These are phyloP conservation scores for Suhomyces chickasaworum DNA, from an alignment of 1,139 yeast genomes.

Conservation along the genomic window DNA sequence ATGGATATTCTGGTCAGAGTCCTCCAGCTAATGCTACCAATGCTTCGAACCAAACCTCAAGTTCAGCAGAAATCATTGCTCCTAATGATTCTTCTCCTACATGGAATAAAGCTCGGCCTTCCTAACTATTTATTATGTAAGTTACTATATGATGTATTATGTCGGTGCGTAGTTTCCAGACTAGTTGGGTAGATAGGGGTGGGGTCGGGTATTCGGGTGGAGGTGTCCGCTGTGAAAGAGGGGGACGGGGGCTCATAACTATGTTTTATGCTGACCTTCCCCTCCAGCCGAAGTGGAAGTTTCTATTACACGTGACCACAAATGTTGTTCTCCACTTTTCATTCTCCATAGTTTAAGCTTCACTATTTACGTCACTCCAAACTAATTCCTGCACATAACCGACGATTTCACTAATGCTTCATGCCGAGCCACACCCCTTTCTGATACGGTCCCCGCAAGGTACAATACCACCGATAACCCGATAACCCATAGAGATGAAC, in stretches of 20 bases:
- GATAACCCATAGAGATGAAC: neutral
- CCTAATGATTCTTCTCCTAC: neutral
- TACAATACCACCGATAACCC: neutral
- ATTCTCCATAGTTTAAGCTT: too few species aligned
- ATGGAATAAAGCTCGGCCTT: slow-evolving; percentile 6
- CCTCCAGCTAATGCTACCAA: neutral
- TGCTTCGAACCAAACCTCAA: neutral
- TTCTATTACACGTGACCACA: too few species aligned
- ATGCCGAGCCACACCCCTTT: slow-evolving; percentile 7
- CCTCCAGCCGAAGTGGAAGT: neutral
- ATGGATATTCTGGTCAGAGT: slow-evolving; percentile 10
- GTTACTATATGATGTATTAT: slow-evolving; percentile 1
- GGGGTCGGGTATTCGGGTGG: too few species aligned
- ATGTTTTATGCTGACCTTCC: too few species aligned
- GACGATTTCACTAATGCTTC: neutral
- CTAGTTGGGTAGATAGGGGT: too few species aligned
- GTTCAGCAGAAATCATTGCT: neutral
- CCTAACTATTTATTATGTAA: slow-evolving; percentile 5
- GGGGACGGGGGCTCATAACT: too few species aligned
- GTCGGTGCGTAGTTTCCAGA: neutral
- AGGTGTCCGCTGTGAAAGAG: too few species aligned
- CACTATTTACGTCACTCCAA: neutral
- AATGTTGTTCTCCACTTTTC: neutral
- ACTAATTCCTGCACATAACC: neutral
- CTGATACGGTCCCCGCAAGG: slow-evolving; percentile 8